Percentiles rank a stretch among this genome's conserved stretches.
Evolutionary conservation across 2,329 filamentous ascomycete genomes (phyloP).

Genomic region (Ophiocordyceps camponoti-saundersi): DNA sequence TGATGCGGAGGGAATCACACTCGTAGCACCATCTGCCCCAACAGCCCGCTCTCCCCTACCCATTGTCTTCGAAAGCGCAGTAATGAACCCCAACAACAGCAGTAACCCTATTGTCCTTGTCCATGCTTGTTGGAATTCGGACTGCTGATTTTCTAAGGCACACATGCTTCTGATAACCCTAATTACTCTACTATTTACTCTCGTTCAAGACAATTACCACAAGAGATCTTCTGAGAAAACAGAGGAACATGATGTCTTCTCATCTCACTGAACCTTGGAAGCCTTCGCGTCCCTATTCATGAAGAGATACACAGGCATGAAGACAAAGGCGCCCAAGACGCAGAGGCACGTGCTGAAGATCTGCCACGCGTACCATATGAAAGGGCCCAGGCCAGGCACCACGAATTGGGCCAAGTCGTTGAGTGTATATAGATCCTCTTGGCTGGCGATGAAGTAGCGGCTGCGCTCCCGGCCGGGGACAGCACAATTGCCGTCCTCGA

Average conservation of each 20-base stretch:
- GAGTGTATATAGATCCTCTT: constrained; percentile 70
- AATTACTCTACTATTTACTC: no score
- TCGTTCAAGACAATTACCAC: no score
- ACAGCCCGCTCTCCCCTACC: no score
- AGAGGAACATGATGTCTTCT: no score
- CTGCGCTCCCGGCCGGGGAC: constrained; percentile 6
- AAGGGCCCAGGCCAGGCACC: constrained; percentile 36
- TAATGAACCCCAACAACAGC: no score
- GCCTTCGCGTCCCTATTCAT: constrained; percentile 9
- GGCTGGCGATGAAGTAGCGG: constrained; percentile 53
- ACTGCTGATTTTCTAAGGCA: no score
- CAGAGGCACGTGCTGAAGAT: constrained; percentile 48
- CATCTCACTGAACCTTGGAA: constrained; percentile 3
- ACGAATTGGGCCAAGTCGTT: constrained; percentile 63
- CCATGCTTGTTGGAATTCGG: no score
- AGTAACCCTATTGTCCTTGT: no score
- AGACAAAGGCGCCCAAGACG: constrained; percentile 34
- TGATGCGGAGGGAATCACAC: neutral
- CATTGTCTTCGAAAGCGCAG: no score
- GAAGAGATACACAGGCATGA: constrained; percentile 17
- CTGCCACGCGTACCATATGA: constrained; percentile 42
- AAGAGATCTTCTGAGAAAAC: no score
- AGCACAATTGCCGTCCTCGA: constrained; percentile 4
- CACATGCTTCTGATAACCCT: no score
- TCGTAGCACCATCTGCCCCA: no score